Percentiles rank a stretch among this genome's conserved stretches.
phyloP scores from a whole-genome alignment of 176 grass and related monocot species.

The Musa troglodytarum region DNA sequence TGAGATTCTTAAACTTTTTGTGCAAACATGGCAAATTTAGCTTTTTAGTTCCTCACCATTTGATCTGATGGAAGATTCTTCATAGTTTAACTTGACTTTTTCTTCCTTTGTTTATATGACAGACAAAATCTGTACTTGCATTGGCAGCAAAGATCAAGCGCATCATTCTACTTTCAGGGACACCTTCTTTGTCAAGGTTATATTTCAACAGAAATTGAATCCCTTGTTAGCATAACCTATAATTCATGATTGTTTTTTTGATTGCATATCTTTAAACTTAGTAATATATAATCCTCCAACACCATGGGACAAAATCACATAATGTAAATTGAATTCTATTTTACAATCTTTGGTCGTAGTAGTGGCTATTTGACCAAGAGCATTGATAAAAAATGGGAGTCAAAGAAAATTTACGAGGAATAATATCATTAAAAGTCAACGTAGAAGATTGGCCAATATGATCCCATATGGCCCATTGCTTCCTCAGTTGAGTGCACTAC shows the following conservation, averaged over 20 bases:
- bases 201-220: slow-evolving; percentile 21
- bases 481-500: too few relatives aligned
- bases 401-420: too few relatives aligned
- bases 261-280: neutral
- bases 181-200: slow-evolving; percentile 96
- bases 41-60: neutral
- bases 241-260: neutral
- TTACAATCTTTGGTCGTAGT: too few relatives aligned
- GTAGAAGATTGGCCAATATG: too few relatives aligned
- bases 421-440: too few relatives aligned
- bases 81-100: neutral
- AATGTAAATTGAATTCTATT: neutral
- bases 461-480: too few relatives aligned
- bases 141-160: slow-evolving; percentile 42
- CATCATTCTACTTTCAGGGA: slow-evolving; percentile 85
- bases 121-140: slow-evolving; percentile 74
- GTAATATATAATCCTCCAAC: neutral
- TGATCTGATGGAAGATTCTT: neutral
- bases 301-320: neutral
- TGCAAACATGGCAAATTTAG: neutral
- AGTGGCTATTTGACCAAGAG: too few relatives aligned
- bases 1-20: neutral
- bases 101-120: slow-evolving; percentile 13
- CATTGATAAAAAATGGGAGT: too few relatives aligned
- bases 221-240: neutral